phyloP scores from a whole-genome alignment of 257 asterid species.

The Schizonepeta tenuifolia region DNA sequence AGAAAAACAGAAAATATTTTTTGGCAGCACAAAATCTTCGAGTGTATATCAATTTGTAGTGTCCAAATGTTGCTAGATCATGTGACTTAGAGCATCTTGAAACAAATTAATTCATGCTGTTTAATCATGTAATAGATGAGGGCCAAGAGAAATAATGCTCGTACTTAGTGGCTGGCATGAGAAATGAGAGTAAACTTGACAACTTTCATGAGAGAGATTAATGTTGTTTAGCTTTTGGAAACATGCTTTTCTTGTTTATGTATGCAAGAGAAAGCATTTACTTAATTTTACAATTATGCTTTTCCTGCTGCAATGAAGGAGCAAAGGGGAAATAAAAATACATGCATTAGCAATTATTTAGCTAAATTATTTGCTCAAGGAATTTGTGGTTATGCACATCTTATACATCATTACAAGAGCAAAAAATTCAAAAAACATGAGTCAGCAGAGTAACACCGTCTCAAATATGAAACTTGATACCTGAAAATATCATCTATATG shows the following conservation, averaged over 20 bases:
- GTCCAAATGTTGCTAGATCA: conserved; percentile 18
- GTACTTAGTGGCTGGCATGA: not conserved
- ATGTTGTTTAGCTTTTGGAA: not conserved
- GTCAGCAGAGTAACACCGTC: conserved; percentile 14
- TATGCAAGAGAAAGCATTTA: not conserved
- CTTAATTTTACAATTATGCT: not conserved
- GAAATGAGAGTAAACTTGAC: conserved; percentile 21
- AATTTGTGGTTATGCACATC: conserved; percentile 31
- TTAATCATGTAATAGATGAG: not conserved
- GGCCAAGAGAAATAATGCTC: not conserved
- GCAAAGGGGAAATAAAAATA: not conserved
- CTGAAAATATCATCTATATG: conserved; percentile 33
- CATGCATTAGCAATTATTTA: conserved; percentile 14
- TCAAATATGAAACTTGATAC: conserved; percentile 29
- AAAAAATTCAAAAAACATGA: conserved; percentile 19
- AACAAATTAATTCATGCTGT: not conserved
- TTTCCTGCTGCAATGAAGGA: conserved; percentile 3
- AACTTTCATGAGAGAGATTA: conserved; percentile 17
- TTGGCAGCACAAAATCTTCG: not conserved
- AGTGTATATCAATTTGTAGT: not conserved
- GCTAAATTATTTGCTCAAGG: conserved; percentile 16
- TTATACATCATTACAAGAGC: conserved; percentile 35
- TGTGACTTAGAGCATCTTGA: conserved; percentile 8
- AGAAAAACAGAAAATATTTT: not conserved
- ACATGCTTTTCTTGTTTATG: conserved; percentile 26